Base-by-base conservation (phyloP, 306 rosid species). In the Malus orientalis region DNA sequence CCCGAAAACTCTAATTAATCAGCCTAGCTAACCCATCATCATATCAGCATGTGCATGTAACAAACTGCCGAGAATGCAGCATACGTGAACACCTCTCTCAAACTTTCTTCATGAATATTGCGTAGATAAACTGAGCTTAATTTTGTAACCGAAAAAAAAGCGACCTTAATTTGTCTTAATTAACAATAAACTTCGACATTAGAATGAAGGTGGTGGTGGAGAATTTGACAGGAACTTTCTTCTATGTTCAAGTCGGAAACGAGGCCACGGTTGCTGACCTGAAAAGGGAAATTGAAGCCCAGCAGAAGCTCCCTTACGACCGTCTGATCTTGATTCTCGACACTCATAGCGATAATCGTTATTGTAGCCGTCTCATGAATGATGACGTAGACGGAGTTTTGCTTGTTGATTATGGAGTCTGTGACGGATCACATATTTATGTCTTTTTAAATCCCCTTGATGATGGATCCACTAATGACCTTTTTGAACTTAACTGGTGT, bases 351-450 rank as follows among this genome's bases (percentile, higher is more conserved):
- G 40, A 25, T 15, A 81, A 83, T 81, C 57, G 20, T 2, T 45
- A 19, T 19, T 81, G 13, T 53, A 20, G 71, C 61, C 71, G 33
- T 64, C 18, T 82, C 51, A 77, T 84, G 44, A 77, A 63, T 9
- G 70, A 45, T 15, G 85, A 78, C 4, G 86, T 40, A 0, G 86
- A 80, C 7, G 90, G 82, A 13, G 25, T 44, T 15, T 69, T 88
- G 6, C 83, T 92, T 3, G 36, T 65, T 74, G 88, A 89, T 78
- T 89, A 67, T 80, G 96, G 97, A 6, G 82, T 91, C 70, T 78
- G 81, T 51, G 97, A 89, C 73, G 91, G 93, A n/a, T 85, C 95
- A 11, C 97, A 88, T 68, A 69, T 89, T 47, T 88, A 89, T 22
- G 73, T 91, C 49, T 88, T 91, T 82, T 64, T 91, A 77, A 40